Evolutionary conservation across 2,329 filamentous ascomycete genomes (phyloP), one percentile per base, ranked within the genome.

Genomic region (Moelleriella libera): DNA sequence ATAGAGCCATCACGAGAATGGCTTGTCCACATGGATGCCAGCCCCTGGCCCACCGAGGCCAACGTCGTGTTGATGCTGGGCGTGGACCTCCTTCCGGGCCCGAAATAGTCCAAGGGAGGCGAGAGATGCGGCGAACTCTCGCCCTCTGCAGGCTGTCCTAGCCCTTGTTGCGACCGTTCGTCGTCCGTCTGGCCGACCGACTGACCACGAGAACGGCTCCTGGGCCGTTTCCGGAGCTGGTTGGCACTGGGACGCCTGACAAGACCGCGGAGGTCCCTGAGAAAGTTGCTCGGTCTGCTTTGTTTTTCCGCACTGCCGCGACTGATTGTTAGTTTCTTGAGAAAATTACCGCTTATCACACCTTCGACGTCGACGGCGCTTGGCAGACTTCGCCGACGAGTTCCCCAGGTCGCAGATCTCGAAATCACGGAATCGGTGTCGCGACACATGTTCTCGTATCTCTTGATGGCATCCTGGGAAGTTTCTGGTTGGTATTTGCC

Each of bases 371-470:
- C 79, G 5, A 68, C 52, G 48, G 72, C 55, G 53, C 74, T 80
- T 2, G 81, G 78, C 45, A 83, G 68, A 59, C 82, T 83, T 49
- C 76, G 74, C 41, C 81, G 75, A 6, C 78, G 73, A 2, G 83
- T 87, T 12, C 83, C 83, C 71, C 83, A 80, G 0, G 83, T 87
- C 14, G 82, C 82, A 11, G 79, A 74, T 51, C 76, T 68, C 2
- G 79, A 83, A 8, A 80, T 61, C 9, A 81, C 67, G 0, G 79
- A 82, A 30, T 71, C 72, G 44, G 69, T 78, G 51, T 80, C 75
- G 21, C 67, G 68, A 47, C 65, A 72, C 65, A 75, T 68, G 9
- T 63, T 65, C 52, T 76, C 65, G 47, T 74, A 79, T 40, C 56
- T 66, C 42, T 68, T 66, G 21, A 80, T 80, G 8, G 76, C 76